Conservation (phyloP, 179 eudicot genomes). For the Patellifolia procumbens region DNA sequence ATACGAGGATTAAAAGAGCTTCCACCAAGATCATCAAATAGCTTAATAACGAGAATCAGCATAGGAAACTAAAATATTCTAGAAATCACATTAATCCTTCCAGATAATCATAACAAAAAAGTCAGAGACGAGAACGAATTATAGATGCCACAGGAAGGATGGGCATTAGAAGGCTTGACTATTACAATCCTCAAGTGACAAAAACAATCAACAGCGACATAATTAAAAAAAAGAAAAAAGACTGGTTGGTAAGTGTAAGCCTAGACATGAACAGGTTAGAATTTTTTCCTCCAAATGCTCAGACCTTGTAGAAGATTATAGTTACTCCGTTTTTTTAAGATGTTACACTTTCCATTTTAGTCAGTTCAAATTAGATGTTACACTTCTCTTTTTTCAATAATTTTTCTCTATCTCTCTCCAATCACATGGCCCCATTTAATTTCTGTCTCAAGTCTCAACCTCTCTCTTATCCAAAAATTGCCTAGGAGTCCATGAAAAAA, state of each 20-base stretch:
- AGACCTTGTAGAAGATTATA: background rate
- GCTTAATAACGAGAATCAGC: background rate
- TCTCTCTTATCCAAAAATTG: too few species aligned
- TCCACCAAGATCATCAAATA: slow-evolving; percentile 3
- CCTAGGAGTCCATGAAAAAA: too few species aligned
- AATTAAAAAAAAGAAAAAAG: background rate
- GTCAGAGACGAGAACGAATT: background rate
- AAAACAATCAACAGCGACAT: background rate
- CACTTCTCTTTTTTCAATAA: too few species aligned
- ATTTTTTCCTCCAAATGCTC: background rate
- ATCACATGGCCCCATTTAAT: too few species aligned
- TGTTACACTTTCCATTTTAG: too few species aligned
- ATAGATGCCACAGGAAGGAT: background rate
- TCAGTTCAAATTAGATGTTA: too few species aligned
- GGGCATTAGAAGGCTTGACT: background rate
- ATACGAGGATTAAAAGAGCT: slow-evolving; percentile 8
- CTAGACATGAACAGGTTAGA: background rate
- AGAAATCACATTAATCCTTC: background rate
- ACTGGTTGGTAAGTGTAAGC: background rate
- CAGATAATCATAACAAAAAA: background rate
- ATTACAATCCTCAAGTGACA: too few species aligned
- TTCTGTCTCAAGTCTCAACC: too few species aligned
- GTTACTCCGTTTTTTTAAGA: too few species aligned
- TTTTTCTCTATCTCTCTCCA: too few species aligned
- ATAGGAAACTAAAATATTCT: background rate